These are phyloP conservation scores for Cichorium intybus DNA, from an alignment of 140 eudicot genomes.

Conservation along the genomic window DNA sequence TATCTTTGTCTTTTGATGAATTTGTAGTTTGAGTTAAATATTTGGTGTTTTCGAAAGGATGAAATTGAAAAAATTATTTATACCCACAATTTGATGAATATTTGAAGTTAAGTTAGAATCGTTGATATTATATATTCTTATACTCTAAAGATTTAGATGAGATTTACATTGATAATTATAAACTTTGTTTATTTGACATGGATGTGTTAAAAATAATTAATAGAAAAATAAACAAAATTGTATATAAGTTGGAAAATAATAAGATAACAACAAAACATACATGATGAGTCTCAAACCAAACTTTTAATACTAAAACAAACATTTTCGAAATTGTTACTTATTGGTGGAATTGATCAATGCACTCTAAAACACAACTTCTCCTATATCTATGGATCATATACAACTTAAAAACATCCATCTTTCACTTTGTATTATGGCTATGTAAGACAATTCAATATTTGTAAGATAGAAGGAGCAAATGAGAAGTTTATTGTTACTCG, in stretches of 20 bases:
- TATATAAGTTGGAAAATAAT: no score
- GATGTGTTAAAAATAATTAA: no score
- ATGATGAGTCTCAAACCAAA: not conserved
- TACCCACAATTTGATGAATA: not conserved
- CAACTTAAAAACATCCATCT: not conserved
- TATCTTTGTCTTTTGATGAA: constrained; percentile 3
- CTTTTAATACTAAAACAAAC: no score
- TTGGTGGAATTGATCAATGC: no score
- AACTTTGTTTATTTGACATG: no score
- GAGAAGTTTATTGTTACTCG: not conserved
- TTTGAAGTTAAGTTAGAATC: not conserved
- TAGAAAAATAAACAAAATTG: no score
- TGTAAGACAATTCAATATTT: not conserved
- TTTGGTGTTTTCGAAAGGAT: not conserved
- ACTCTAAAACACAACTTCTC: no score
- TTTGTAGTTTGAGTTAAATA: not conserved
- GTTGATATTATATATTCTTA: no score
- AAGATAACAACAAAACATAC: no score
- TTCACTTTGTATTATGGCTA: not conserved
- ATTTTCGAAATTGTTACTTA: no score
- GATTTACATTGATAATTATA: no score
- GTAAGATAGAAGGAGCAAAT: not conserved
- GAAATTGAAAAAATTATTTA: no score
- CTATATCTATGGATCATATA: not conserved
- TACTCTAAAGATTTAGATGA: not conserved